Conservation (phyloP, 768 basidiomycete genomes). For the Phlebiopsis gigantea region DNA sequence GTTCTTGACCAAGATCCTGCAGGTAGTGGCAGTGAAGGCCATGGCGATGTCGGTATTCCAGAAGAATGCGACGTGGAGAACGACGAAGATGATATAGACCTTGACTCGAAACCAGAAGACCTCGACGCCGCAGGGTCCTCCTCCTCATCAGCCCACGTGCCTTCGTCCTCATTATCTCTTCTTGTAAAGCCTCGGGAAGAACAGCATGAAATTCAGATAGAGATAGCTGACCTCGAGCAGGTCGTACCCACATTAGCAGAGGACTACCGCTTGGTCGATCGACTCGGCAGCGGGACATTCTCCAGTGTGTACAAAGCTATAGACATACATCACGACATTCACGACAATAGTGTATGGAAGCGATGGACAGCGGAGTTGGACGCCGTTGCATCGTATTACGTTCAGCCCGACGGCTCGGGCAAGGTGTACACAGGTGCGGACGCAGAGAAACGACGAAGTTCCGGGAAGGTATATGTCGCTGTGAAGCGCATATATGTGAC, state of each 20-base stretch:
- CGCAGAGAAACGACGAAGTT: constrained; percentile 35
- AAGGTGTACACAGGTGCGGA: constrained; percentile 40
- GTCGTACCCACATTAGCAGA: constrained; percentile 60
- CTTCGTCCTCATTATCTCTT: constrained; percentile 60
- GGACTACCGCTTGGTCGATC: constrained; percentile 79
- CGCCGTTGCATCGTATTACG: background rate
- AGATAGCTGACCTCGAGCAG: constrained; percentile 67
- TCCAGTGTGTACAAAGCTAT: constrained; percentile 99
- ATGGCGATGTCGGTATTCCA: background rate
- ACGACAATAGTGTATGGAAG: constrained; percentile 73
- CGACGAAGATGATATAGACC: constrained; percentile 29
- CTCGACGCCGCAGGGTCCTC: background rate
- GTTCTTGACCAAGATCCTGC: constrained; percentile 18
- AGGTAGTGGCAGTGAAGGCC: constrained; percentile 25
- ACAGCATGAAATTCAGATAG: constrained; percentile 64
- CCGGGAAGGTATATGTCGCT: constrained; percentile 73
- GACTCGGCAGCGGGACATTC: constrained; percentile 96
- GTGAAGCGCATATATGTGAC: constrained; percentile 97
- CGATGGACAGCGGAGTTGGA: constrained; percentile 26
- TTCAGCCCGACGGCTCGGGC: background rate
- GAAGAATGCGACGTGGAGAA: constrained; percentile 17
- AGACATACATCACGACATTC: constrained; percentile 69
- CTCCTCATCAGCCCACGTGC: constrained; percentile 22
- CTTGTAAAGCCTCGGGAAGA: constrained; percentile 58
- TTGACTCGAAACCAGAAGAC: constrained; percentile 30